A percentile compares a stretch with the other conserved stretches of the same genome.
These are phyloP conservation scores for Mychonastes homosphaera DNA, from an alignment of 139 green algal species.

Conservation along the genomic window DNA sequence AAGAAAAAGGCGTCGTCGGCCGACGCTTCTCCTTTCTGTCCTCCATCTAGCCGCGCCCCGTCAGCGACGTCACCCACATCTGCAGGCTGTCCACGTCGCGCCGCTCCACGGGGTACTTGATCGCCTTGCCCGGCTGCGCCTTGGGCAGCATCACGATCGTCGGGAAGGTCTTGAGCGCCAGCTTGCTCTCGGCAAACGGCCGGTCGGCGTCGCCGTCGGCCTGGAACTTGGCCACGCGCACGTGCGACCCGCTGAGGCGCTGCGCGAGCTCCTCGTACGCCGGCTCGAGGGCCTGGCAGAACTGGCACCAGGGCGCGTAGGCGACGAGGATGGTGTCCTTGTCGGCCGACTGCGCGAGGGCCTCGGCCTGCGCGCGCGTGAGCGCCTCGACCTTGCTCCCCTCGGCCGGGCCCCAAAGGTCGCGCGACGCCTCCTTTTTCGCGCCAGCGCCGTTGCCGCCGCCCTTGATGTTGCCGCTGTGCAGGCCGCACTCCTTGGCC, in stretches of 20 bases:
- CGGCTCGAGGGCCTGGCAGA: constrained; percentile 75
- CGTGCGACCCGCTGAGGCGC: constrained; percentile 37
- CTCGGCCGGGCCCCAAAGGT: constrained; percentile 49
- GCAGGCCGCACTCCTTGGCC: constrained; percentile 94
- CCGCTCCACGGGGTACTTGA: constrained; percentile 76
- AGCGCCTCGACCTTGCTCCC: constrained; percentile 35
- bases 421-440: constrained; percentile 38
- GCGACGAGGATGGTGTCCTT: constrained; percentile 76
- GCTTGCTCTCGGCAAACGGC: constrained; percentile 53
- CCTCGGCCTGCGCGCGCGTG: constrained; percentile 42
- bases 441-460: too few relatives aligned
- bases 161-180: constrained; percentile 84
- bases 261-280: constrained; percentile 56
- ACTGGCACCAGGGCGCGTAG: constrained; percentile 86
- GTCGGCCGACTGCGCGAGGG: constrained; percentile 44
- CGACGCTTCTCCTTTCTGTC: too few relatives aligned
- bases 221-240: constrained; percentile 71
- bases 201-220: constrained; percentile 75
- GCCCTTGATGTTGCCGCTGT: constrained; percentile 83
- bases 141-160: constrained; percentile 76
- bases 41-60: too few relatives aligned
- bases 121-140: constrained; percentile 23
- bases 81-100: constrained; percentile 68
- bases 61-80: constrained; percentile 73
- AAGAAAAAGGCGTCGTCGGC: too few relatives aligned